Evolutionary conservation across 768 basidiomycete genomes (phyloP).

Genomic region (Tulasnella sp.): DNA sequence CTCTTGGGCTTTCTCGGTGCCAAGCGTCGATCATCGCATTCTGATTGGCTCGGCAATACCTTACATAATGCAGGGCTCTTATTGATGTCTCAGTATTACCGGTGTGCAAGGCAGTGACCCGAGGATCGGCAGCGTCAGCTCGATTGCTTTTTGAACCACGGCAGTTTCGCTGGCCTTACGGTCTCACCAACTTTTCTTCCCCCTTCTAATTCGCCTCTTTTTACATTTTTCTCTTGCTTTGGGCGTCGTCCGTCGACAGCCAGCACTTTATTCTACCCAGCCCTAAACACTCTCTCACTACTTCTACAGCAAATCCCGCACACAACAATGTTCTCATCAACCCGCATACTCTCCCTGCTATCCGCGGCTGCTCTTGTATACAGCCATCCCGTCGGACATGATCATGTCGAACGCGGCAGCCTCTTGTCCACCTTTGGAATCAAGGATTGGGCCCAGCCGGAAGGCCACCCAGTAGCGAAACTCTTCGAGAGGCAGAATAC

Average conservation of each 20-base stretch:
- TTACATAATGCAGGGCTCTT: not conserved
- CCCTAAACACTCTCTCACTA: not conserved
- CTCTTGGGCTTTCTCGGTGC: not conserved
- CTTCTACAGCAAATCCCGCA: not conserved
- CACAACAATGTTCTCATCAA: not conserved
- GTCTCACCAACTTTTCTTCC: not conserved
- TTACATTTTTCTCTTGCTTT: not conserved
- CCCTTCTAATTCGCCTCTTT: not conserved
- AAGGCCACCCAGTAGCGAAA: not conserved
- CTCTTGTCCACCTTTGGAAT: slow-evolving; percentile 27
- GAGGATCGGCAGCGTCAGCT: not conserved
- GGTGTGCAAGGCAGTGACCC: not conserved
- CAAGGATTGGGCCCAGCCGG: not conserved
- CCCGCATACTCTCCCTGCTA: not conserved
- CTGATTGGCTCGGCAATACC: not conserved
- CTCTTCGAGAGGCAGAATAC: slow-evolving; percentile 2
- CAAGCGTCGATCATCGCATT: not conserved
- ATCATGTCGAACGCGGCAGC: slow-evolving; percentile 32
- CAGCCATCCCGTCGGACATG: slow-evolving; percentile 32
- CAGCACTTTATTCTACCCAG: not conserved
- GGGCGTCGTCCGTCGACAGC: not conserved
- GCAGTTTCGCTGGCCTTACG: not conserved
- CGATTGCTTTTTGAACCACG: not conserved
- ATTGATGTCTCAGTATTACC: not conserved
- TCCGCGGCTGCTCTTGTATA: slow-evolving; percentile 14